phyloP scores from a whole-genome alignment of 805 yeast species.

The Pichia gijzeniarum region DNA sequence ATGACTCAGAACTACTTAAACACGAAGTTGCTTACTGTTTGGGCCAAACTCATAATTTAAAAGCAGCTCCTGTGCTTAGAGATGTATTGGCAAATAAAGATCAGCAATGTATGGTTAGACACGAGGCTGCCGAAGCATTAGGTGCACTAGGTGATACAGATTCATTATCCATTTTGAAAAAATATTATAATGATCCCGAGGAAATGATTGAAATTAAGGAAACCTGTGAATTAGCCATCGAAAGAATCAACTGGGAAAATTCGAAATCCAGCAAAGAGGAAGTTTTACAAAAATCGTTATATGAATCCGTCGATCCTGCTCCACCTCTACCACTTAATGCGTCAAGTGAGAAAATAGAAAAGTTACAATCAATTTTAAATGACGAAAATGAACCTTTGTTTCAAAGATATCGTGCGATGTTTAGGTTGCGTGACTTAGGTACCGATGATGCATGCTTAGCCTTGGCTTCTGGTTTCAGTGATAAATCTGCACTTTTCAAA shows the following conservation, averaged over 20 bases:
- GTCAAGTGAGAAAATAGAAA: constrained; percentile 49
- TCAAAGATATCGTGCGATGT: constrained; percentile 97
- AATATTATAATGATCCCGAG: constrained; percentile 66
- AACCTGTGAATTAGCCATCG: constrained; percentile 96
- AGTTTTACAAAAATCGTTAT: constrained; percentile 65
- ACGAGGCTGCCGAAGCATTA: constrained; percentile 98
- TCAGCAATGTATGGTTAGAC: constrained; percentile 96
- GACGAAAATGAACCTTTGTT: constrained; percentile 75
- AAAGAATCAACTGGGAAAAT: constrained; percentile 88
- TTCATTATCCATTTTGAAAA: constrained; percentile 58
- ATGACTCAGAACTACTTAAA: constrained; percentile 82
- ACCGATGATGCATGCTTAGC: constrained; percentile 91
- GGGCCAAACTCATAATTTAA: constrained; percentile 86
- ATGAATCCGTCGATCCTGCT: constrained; percentile 93
- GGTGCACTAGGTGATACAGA: constrained; percentile 88
- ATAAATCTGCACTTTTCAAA: constrained; percentile 87
- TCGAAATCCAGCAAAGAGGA: constrained; percentile 62
- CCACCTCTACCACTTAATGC: constrained; percentile 78
- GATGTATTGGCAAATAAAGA: constrained; percentile 55
- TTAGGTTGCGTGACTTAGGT: constrained; percentile 91
- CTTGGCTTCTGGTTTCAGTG: constrained; percentile 82
- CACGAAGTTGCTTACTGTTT: constrained; percentile 97
- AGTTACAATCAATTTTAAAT: constrained; percentile 62
- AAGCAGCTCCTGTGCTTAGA: constrained; percentile 71
- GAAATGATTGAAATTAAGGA: constrained; percentile 78